These are phyloP conservation scores for Trichosporon sp. DNA, from an alignment of 1,284 basidiomycete genomes.

Conservation along the genomic window DNA sequence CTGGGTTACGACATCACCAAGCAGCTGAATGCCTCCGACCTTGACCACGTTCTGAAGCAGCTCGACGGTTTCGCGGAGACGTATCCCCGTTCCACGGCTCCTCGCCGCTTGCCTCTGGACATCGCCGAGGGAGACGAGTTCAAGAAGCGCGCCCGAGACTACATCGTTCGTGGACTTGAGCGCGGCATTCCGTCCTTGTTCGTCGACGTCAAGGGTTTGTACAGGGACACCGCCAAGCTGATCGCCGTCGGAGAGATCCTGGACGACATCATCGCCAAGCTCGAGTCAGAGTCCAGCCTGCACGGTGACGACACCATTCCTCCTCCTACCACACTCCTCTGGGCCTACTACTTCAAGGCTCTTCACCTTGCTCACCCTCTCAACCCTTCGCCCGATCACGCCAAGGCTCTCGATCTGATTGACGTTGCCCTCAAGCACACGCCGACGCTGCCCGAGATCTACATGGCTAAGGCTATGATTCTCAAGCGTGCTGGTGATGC, in stretches of 20 bases:
- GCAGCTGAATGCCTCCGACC: conserved; percentile 46
- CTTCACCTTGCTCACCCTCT: conserved; percentile 73
- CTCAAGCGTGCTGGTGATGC: conserved; percentile 83
- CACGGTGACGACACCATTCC: conserved; percentile 45
- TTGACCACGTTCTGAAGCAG: conserved; percentile 55
- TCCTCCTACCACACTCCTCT: conserved; percentile 82
- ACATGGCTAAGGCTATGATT: conserved; percentile 74
- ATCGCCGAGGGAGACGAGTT: conserved; percentile 65
- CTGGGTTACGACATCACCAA: conserved; percentile 57
- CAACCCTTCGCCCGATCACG: conserved; percentile 49
- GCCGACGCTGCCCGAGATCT: conserved; percentile 87
- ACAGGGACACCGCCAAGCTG: conserved; percentile 61
- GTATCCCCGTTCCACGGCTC: conserved; percentile 65
- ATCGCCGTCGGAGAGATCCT: conserved; percentile 66
- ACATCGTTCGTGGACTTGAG: conserved; percentile 65
- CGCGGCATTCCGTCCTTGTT: conserved; percentile 94
- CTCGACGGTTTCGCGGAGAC: conserved; percentile 60
- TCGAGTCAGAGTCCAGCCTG: conserved; percentile 44
- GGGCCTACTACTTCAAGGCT: conserved; percentile 91
- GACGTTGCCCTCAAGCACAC: conserved; percentile 70
- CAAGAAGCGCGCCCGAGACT: conserved; percentile 59
- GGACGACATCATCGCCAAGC: conserved; percentile 52
- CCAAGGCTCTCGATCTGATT: conserved; percentile 63
- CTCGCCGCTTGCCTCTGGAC: conserved; percentile 64
- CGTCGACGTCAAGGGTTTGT: conserved; percentile 83